Evolutionary conservation across 345 rosid genomes (phyloP).

Genomic region (Brassica napus): Da-Ae NC_063439.1:16703001-16703500

Average conservation of each 20-base stretch:
- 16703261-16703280: conserved; percentile 32
- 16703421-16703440: conserved; percentile 32
- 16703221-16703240: conserved; percentile 39
- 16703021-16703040: no score
- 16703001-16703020: no score
- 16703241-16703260: conserved; percentile 35
- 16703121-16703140: no score
- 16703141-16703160: conserved; percentile 34
- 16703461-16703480: conserved; percentile 27
- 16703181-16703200: conserved; percentile 35
- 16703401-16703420: not conserved
- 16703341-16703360: conserved; percentile 54
- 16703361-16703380: conserved; percentile 6
- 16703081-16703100: no score
- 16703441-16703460: conserved; percentile 5
- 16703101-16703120: no score
- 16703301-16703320: conserved; percentile 8
- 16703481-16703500: conserved; percentile 10
- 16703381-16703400: not conserved
- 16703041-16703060: no score
- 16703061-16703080: no score
- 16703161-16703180: conserved; percentile 49
- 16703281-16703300: conserved; percentile 1
- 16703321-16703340: conserved; percentile 48
- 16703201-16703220: conserved; percentile 54